Evolutionary conservation across 257 asterid genomes (phyloP).

Genomic region (Oldenlandia corymbosa): DNA sequence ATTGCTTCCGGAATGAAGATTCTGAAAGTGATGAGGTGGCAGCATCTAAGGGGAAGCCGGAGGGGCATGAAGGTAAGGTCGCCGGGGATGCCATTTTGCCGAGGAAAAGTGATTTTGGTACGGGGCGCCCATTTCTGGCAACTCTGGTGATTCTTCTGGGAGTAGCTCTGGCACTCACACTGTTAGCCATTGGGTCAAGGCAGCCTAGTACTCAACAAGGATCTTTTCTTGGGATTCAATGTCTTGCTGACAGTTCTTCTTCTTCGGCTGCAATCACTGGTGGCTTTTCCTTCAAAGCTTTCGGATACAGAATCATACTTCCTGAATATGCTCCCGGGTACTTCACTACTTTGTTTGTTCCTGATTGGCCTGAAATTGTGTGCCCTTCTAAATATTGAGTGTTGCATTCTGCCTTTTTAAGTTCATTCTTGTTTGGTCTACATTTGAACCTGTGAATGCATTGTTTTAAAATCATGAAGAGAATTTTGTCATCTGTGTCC

Average conservation of each 20-base stretch:
- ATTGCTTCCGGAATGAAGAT: conserved; percentile 34
- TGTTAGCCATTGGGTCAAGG: conserved; percentile 41
- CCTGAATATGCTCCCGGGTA: conserved; percentile 86
- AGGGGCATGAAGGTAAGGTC: conserved; percentile 25
- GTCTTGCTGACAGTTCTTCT: conserved; percentile 35
- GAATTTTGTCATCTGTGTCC: too few species aligned
- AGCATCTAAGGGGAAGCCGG: conserved; percentile 25
- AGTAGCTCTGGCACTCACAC: conserved; percentile 58
- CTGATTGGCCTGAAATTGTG: too few species aligned
- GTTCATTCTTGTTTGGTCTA: too few species aligned
- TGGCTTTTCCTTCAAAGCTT: conserved; percentile 62
- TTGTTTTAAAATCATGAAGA: too few species aligned
- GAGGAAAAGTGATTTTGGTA: conserved; percentile 19
- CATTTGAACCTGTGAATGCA: too few species aligned
- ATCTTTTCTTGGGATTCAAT: conserved; percentile 46
- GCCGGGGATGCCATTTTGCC: conserved; percentile 22
- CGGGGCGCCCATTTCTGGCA: conserved; percentile 48
- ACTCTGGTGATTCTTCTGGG: conserved; percentile 56
- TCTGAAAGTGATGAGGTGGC: conserved; percentile 28
- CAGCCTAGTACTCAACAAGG: conserved; percentile 46
- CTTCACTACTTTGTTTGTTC: conserved; percentile 1
- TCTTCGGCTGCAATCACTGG: conserved; percentile 36
- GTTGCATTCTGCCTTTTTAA: too few species aligned
- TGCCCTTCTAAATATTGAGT: too few species aligned
- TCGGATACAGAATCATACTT: conserved; percentile 66